Evolutionary conservation across 768 basidiomycete species (phyloP).

Genomic region (Calocybe indica): DNA sequence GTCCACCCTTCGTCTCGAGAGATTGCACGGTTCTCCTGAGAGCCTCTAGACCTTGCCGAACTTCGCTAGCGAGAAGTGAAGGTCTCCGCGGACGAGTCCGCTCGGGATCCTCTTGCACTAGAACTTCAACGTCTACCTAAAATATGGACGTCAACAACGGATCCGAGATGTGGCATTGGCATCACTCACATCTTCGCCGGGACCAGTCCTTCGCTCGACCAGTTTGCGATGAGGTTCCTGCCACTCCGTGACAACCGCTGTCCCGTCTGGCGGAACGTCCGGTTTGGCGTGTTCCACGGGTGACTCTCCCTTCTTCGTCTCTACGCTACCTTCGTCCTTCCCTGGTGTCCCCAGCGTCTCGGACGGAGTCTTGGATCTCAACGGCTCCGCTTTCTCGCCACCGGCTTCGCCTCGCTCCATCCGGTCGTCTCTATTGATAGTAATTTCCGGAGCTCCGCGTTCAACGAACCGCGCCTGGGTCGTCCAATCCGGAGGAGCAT

Average conservation of each 20-base stretch:
- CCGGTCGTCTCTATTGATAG: slow-evolving; percentile 75
- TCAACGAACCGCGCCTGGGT: slow-evolving; percentile 66
- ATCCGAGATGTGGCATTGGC: too few species aligned
- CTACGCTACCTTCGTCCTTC: slow-evolving; percentile 11
- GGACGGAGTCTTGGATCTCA: slow-evolving; percentile 7
- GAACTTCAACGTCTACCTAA: background rate
- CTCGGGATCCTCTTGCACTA: slow-evolving; percentile 53
- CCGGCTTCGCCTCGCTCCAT: slow-evolving; percentile 34
- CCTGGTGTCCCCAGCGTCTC: slow-evolving; percentile 8
- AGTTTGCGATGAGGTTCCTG: slow-evolving; percentile 64
- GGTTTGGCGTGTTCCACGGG: slow-evolving; percentile 2
- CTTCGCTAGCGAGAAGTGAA: too few species aligned
- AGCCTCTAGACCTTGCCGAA: slow-evolving; percentile 1
- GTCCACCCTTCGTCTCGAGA: slow-evolving; percentile 1
- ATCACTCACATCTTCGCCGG: slow-evolving; percentile 60
- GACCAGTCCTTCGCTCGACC: slow-evolving; percentile 52
- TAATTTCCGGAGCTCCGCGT: slow-evolving; percentile 62
- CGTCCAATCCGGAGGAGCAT: slow-evolving; percentile 80
- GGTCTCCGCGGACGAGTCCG: slow-evolving; percentile 25
- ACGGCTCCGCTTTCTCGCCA: slow-evolving; percentile 7
- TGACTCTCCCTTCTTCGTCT: slow-evolving; percentile 1
- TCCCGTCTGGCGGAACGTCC: slow-evolving; percentile 41
- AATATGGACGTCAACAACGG: background rate
- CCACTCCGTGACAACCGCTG: slow-evolving; percentile 48
- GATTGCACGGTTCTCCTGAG: slow-evolving; percentile 3